phyloP scores from a whole-genome alignment of 2,329 filamentous ascomycete species.

The Neonectria faginata region DNA sequence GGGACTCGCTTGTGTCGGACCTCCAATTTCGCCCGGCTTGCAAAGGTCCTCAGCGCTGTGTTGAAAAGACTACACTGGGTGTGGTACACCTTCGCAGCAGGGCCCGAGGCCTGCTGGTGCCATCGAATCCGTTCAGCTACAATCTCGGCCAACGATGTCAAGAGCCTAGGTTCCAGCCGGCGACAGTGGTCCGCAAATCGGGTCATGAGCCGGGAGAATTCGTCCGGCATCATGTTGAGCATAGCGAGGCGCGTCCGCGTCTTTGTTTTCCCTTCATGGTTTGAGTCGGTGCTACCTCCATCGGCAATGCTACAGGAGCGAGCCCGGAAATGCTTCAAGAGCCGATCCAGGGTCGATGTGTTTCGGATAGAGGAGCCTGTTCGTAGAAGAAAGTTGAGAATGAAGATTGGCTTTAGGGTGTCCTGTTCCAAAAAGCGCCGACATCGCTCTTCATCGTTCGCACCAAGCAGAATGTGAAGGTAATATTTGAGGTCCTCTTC shows the following conservation, averaged over 20 bases:
- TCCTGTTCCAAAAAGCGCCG: slow-evolving; percentile 45
- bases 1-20: slow-evolving; percentile 42
- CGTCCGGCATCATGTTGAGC: slow-evolving; percentile 35
- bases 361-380: slow-evolving; percentile 41
- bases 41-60: slow-evolving; percentile 43
- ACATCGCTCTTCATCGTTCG: slow-evolving; percentile 49
- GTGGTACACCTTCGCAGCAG: slow-evolving; percentile 40
- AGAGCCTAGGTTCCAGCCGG: slow-evolving; percentile 49
- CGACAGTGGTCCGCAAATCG: slow-evolving; percentile 48
- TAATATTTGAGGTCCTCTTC: slow-evolving; percentile 43
- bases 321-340: slow-evolving; percentile 45
- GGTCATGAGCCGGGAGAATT: slow-evolving; percentile 43
- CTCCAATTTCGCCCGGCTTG: slow-evolving; percentile 41
- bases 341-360: slow-evolving; percentile 38
- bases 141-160: slow-evolving; percentile 47
- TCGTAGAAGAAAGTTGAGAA: slow-evolving; percentile 49
- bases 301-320: slow-evolving; percentile 33
- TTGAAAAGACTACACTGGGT: slow-evolving; percentile 51
- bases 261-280: not conserved
- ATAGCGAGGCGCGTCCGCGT: slow-evolving; percentile 30
- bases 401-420: slow-evolving; percentile 44
- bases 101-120: slow-evolving; percentile 28
- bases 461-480: slow-evolving; percentile 46
- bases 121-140: slow-evolving; percentile 45
- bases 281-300: slow-evolving; percentile 3